Evolutionary conservation across 306 rosid species (phyloP).

Genomic region (Acmispon strigosus): DNA sequence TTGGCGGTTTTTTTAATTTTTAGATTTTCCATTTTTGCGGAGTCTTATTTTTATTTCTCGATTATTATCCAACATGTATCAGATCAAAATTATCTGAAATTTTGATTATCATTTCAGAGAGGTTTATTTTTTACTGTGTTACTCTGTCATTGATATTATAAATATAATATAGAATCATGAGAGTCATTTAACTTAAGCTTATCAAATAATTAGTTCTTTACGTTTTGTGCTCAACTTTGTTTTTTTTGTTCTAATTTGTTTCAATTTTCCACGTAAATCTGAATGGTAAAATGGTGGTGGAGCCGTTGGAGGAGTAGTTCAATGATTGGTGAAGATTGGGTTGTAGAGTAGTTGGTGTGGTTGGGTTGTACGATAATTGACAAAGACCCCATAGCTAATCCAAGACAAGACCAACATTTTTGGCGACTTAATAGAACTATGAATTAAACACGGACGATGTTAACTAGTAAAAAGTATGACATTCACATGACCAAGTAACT

Average conservation of each 20-base stretch:
- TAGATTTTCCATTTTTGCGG: neutral
- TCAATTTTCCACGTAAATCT: neutral
- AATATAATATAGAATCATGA: too few species aligned
- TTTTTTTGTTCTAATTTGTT: neutral
- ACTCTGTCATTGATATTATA: neutral
- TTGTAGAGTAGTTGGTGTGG: neutral
- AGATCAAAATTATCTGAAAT: constrained; percentile 15
- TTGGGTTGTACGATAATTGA: constrained; percentile 21
- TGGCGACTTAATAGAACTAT: neutral
- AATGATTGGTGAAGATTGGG: constrained; percentile 41
- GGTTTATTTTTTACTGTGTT: neutral
- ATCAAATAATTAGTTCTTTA: neutral
- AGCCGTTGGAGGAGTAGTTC: constrained; percentile 19
- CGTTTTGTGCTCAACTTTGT: neutral
- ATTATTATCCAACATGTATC: neutral
- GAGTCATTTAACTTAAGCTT: too few species aligned
- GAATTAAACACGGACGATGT: too few species aligned
- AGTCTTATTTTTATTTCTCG: neutral
- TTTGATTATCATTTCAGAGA: neutral
- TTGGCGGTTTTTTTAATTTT: neutral
- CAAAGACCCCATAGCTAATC: constrained; percentile 14
- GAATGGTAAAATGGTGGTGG: constrained; percentile 17
- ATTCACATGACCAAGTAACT: too few species aligned
- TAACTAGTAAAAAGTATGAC: too few species aligned
- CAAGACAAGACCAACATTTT: neutral